Conservation (phyloP, 306 rosid genomes). For the Lathyrus tuberosus region DNA sequence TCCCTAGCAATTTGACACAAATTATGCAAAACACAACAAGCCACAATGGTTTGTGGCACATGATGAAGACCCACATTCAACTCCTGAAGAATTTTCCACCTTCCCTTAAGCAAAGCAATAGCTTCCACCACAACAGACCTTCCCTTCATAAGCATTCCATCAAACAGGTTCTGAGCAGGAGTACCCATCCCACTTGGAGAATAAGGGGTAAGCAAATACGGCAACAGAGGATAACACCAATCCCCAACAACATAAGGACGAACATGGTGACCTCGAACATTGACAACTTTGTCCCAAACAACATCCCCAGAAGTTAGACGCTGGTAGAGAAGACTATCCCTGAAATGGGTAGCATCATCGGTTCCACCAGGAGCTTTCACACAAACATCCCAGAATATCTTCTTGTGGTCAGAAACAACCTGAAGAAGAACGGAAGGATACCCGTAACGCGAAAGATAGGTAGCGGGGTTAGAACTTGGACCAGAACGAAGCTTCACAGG, state of each 20-base stretch:
- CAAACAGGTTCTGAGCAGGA: conserved; percentile 85
- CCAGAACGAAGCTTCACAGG: conserved; percentile 51
- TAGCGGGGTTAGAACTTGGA: conserved; percentile 36
- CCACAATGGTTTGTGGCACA: conserved; percentile 86
- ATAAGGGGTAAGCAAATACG: conserved; percentile 74
- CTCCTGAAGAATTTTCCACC: conserved; percentile 92
- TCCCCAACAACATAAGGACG: conserved; percentile 92
- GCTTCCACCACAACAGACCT: conserved; percentile 84
- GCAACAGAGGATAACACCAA: conserved; percentile 81
- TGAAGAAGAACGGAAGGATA: conserved; percentile 76
- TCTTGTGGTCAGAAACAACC: conserved; percentile 86
- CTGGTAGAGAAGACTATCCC: conserved; percentile 72
- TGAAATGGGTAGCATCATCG: conserved; percentile 74
- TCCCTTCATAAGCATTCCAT: conserved; percentile 96
- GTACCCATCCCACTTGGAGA: conserved; percentile 71
- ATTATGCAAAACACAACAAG: conserved; percentile 91
- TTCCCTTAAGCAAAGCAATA: conserved; percentile 81
- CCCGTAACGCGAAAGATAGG: conserved; percentile 64
- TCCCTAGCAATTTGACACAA: conserved; percentile 94
- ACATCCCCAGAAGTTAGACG: conserved; percentile 69
- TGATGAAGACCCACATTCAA: conserved; percentile 82
- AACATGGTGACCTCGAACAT: conserved; percentile 63
- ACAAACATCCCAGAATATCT: conserved; percentile 94
- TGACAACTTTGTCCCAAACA: conserved; percentile 75
- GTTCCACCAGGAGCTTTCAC: conserved; percentile 84